Evolutionary conservation across 306 rosid genomes (phyloP).

Genomic region (Inga leiocalycina): DNA sequence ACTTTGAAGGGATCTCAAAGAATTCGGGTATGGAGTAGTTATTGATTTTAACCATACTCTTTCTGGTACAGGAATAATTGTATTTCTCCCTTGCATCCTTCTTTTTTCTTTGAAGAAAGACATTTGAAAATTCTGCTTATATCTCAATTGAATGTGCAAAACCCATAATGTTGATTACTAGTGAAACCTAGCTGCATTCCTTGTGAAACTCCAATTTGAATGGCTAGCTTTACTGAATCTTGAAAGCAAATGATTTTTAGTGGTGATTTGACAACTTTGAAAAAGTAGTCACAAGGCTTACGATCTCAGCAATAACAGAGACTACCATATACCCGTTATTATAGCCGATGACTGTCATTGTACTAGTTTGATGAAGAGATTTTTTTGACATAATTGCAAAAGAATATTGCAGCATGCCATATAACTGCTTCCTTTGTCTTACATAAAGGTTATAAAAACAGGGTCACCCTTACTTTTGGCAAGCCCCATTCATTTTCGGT

Average conservation of each 20-base stretch:
- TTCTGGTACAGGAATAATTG: background rate
- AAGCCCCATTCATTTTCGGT: background rate
- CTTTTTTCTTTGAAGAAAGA: background rate
- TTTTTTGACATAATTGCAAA: background rate
- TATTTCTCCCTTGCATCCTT: background rate
- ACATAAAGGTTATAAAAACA: background rate
- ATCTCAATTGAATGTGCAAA: background rate
- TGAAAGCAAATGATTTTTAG: background rate
- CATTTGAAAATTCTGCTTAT: background rate
- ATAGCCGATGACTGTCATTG: background rate
- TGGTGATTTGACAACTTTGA: background rate
- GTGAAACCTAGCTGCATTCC: background rate
- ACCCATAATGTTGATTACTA: background rate
- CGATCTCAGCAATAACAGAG: background rate
- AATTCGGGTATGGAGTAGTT: slow-evolving; percentile 53
- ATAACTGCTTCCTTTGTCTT: background rate
- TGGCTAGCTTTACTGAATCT: background rate
- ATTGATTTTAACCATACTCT: slow-evolving; percentile 8
- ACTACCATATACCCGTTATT: background rate
- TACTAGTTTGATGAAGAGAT: background rate
- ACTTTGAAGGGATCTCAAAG: slow-evolving; percentile 83
- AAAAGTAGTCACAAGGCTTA: background rate
- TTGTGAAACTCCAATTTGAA: background rate
- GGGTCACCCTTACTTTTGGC: background rate
- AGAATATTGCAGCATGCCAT: background rate